These are phyloP conservation scores for Castanea sativa DNA, from an alignment of 306 rosid genomes.

Conservation along the genomic window DNA sequence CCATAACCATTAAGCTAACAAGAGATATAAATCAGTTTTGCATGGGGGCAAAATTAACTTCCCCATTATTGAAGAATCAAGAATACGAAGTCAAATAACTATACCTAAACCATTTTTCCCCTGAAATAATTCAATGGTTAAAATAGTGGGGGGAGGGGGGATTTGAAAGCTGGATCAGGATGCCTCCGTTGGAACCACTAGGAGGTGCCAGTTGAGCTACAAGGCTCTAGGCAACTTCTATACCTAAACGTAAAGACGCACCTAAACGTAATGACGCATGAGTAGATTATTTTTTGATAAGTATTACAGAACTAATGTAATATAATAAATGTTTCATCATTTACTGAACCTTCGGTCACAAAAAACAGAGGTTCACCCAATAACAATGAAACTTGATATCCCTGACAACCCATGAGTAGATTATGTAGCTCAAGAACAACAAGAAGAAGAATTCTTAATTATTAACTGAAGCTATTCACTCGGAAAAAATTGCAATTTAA, in stretches of 20 bases:
- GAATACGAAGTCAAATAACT: background rate
- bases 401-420: slow-evolving; percentile 34
- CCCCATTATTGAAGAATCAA: background rate
- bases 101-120: background rate
- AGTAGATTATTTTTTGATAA: background rate
- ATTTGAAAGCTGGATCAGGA: too few relatives aligned
- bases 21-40: background rate
- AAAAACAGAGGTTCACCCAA: slow-evolving; percentile 60
- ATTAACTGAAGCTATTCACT: background rate
- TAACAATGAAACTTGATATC: slow-evolving; percentile 42
- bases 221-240: too few relatives aligned
- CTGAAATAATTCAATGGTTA: too few relatives aligned
- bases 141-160: too few relatives aligned
- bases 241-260: too few relatives aligned
- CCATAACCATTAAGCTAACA: background rate
- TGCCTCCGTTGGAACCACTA: too few relatives aligned
- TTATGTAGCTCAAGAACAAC: background rate
- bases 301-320: background rate
- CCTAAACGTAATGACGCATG: too few relatives aligned
- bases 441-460: background rate
- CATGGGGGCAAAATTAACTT: background rate
- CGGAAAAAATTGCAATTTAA: too few relatives aligned
- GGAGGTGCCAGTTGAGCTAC: too few relatives aligned
- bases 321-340: slow-evolving; percentile 42
- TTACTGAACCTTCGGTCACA: slow-evolving; percentile 64